These are phyloP conservation scores for Xylariaceae sp. DNA, from an alignment of 2,329 filamentous ascomycete genomes.

Conservation along the genomic window DNA sequence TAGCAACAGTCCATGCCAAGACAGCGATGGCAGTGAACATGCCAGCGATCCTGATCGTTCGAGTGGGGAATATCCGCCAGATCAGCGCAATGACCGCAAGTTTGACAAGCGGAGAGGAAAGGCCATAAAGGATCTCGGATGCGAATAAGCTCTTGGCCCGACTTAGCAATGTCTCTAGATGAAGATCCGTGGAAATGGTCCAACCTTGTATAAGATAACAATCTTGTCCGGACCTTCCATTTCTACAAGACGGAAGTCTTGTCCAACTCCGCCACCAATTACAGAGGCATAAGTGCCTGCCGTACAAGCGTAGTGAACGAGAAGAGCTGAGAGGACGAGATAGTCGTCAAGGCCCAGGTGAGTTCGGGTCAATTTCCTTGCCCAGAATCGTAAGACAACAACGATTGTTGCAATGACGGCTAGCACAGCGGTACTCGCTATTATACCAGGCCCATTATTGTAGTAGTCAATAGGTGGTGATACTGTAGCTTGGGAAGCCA, in stretches of 20 bases:
- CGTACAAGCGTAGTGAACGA: neutral
- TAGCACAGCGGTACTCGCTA: neutral
- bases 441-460: neutral
- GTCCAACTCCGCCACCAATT: neutral
- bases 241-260: neutral
- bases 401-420: neutral
- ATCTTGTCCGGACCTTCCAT: neutral
- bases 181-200: no score
- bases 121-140: constrained; percentile 4
- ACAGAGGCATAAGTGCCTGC: neutral
- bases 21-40: neutral
- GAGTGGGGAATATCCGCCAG: constrained; percentile 13
- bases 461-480: neutral
- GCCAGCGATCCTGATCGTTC: constrained; percentile 2
- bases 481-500: neutral
- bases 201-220: neutral
- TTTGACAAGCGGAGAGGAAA: constrained; percentile 11
- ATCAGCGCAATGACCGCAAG: constrained; percentile 10
- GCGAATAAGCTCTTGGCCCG: no score
- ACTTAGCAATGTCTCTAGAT: no score
- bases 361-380: neutral
- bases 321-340: neutral
- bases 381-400: neutral
- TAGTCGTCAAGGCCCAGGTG: neutral
- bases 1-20: constrained; percentile 10